Conservation (phyloP, 768 basidiomycete genomes). For the Suillus fuscotomentosus region DNA sequence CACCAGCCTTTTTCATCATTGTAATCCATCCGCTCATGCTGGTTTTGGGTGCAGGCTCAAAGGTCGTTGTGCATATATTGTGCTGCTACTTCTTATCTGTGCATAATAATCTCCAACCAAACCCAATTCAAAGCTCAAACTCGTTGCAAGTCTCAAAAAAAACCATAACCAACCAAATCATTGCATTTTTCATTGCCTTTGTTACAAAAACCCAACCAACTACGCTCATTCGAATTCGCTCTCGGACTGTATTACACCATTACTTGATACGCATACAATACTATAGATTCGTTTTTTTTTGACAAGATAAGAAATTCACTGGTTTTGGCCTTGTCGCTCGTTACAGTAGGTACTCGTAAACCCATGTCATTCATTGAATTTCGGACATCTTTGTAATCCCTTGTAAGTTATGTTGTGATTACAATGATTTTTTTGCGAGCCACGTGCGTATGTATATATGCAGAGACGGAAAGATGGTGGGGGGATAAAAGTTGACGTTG, state of each 20-base stretch:
- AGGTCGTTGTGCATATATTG: not conserved
- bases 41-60: slow-evolving; percentile 4
- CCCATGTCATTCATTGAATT: not conserved
- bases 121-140: not conserved
- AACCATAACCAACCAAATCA: not conserved
- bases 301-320: not conserved
- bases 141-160: slow-evolving; percentile 11
- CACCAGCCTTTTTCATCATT: slow-evolving; percentile 22
- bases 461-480: not conserved
- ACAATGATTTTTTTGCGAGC: not conserved
- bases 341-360: not conserved
- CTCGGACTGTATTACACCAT: not conserved
- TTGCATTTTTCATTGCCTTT: not conserved
- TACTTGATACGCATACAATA: not conserved
- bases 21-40: slow-evolving; percentile 23
- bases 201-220: not conserved
- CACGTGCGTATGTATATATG: not conserved
- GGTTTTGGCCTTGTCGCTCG: not conserved
- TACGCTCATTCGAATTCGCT: not conserved
- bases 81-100: not conserved
- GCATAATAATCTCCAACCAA: not conserved
- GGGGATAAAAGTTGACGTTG: not conserved
- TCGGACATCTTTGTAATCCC: not conserved
- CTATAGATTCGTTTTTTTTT: not conserved
- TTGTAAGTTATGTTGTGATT: not conserved